Percentiles rank a stretch among this genome's conserved stretches.
Evolutionary conservation across 345 rosid species (phyloP).

Genomic region (Excoecaria cochinchinensis): DNA sequence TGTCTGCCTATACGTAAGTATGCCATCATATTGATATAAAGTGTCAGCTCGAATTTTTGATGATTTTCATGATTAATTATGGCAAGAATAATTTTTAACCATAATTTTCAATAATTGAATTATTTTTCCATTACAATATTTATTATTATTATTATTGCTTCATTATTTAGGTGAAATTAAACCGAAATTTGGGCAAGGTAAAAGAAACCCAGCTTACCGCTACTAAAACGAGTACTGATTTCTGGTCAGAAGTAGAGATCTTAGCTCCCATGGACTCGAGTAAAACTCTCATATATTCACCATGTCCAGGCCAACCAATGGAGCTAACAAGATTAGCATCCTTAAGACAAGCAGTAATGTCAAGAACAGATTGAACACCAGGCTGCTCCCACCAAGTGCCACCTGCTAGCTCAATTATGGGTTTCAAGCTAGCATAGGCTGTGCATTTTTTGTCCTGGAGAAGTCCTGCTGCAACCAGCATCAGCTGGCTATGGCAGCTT

Average conservation of each 20-base stretch:
- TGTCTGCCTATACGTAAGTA: too few species aligned
- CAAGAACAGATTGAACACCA: slow-evolving; percentile 40
- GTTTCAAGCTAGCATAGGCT: slow-evolving; percentile 46
- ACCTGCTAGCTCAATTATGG: slow-evolving; percentile 45
- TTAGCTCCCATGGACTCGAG: slow-evolving; percentile 45
- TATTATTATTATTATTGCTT: too few species aligned
- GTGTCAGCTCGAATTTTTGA: too few species aligned
- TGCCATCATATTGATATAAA: too few species aligned
- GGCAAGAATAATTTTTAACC: too few species aligned
- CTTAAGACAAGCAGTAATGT: slow-evolving; percentile 44
- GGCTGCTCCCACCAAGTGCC: slow-evolving; percentile 48
- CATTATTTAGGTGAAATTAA: too few species aligned
- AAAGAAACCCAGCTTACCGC: slow-evolving; percentile 30
- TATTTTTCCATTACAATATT: too few species aligned
- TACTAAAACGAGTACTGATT: slow-evolving; percentile 43
- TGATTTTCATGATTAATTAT: too few species aligned
- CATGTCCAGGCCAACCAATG: slow-evolving; percentile 50
- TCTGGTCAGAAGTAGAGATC: slow-evolving; percentile 19
- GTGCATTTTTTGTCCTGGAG: slow-evolving; percentile 47
- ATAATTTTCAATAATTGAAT: too few species aligned
- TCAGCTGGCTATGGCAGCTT: slow-evolving; percentile 51
- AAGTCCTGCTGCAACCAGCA: slow-evolving; percentile 45
- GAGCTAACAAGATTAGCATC: slow-evolving; percentile 46
- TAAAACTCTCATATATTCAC: slow-evolving; percentile 33
- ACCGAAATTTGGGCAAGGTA: too few species aligned